Base-by-base conservation (phyloP, 345 rosid species). In the Lepidium didymum region DNA sequence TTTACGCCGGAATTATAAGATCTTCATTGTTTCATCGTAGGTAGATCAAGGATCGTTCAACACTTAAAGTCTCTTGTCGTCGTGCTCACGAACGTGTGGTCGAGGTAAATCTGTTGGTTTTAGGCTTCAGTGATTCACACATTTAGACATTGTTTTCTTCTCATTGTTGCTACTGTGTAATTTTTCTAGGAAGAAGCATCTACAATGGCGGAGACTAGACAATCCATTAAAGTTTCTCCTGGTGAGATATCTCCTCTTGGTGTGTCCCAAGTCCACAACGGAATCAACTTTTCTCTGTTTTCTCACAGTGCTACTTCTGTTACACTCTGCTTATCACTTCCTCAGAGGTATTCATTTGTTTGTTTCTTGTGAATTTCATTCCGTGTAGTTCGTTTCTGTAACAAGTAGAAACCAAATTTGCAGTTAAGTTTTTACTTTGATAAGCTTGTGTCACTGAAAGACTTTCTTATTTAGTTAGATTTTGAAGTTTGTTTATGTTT, bases 211-310 rank as follows among this genome's bases (percentile, higher is more conserved):
- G 84, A 77, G 50, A 52, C 74, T 18, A 67, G 16, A 31, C 76
- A 63, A n/a, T 73, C 79, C 4, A 78, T 85, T 4, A 81, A 73
- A 58, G 77, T 70, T 44, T 90, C 75, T 35, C 82, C 85, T 21
- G 98, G 98, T 52, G 90, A 85, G 78, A 74, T 82, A 35, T 85
- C 78, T 80, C 98, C 96, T 31, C 70, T 93, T 10, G 98, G 98
- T 15, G 91, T 83, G 8, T 85, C 97, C 2, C 82, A 87, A 86
- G 83, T 81, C 50, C 84, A 84, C 13, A 84, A 77, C 5, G 94
- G 98, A 66, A 83, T 87, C 77, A 93, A 90, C 59, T 93, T 93
- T 80, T 82, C 97, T 47, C 70, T 90, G 49, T 93, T 88, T 78
- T 90, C 94, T 16, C 96, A 86, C 77, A 83, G 88, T 68, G 96